Evolutionary conservation across 371 early-diverging fungal species (phyloP).

Genomic region (Mucor circinelloides): DNA sequence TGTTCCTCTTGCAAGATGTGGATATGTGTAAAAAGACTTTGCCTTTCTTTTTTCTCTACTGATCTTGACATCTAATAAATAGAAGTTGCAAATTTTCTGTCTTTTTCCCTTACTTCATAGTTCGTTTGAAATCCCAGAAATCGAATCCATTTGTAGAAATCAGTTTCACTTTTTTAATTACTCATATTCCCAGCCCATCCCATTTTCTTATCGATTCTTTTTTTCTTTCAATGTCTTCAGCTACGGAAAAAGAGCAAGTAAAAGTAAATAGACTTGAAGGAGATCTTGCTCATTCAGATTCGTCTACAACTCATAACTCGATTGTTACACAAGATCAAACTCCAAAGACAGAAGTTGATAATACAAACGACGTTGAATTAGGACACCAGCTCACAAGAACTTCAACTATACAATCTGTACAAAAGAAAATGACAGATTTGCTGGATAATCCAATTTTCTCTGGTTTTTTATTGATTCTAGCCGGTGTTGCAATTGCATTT

Average conservation of each 20-base stretch:
- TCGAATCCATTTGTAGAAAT: background rate
- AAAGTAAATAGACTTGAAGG: background rate
- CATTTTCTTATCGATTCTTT: background rate
- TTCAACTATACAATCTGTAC: background rate
- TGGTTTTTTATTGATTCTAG: constrained; percentile 15
- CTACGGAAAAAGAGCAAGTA: background rate
- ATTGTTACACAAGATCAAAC: constrained; percentile 6
- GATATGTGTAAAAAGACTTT: background rate
- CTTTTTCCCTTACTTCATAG: background rate
- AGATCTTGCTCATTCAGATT: background rate
- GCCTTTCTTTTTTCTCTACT: background rate
- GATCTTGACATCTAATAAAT: constrained; percentile 1
- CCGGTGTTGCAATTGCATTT: constrained; percentile 22
- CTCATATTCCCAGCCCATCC: too few relatives aligned
- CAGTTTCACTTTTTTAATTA: background rate
- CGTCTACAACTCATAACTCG: background rate
- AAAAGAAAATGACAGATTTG: background rate
- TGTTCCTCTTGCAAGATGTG: background rate
- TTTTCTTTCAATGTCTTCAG: background rate
- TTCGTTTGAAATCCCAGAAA: background rate
- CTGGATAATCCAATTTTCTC: constrained; percentile 14
- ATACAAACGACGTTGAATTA: background rate
- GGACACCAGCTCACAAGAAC: background rate
- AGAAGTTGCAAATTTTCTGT: background rate
- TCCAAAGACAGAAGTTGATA: background rate